These are phyloP conservation scores for Xylariaceae sp. DNA, from an alignment of 2,329 filamentous ascomycete species.

Conservation along the genomic window DNA sequence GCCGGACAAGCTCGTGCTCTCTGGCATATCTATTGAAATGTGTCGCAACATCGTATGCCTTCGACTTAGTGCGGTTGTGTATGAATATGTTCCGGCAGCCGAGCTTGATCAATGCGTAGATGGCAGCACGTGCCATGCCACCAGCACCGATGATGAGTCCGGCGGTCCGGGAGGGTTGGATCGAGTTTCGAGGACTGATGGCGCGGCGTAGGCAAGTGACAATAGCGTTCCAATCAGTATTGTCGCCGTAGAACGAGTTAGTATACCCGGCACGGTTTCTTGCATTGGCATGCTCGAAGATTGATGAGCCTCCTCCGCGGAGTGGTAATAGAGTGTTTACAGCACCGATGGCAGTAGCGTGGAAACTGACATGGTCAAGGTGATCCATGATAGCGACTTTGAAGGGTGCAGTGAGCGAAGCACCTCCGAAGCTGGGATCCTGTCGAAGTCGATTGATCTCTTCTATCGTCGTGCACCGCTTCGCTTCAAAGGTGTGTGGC, in stretches of 20 bases:
- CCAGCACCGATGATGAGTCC: slow-evolving; percentile 57
- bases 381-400: slow-evolving; percentile 63
- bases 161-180: slow-evolving; percentile 48
- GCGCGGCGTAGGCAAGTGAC: slow-evolving; percentile 57
- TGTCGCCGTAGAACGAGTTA: slow-evolving; percentile 62
- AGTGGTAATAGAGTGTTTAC: slow-evolving; percentile 67
- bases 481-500: slow-evolving; percentile 58
- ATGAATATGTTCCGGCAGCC: slow-evolving; percentile 70
- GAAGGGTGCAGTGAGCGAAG: slow-evolving; percentile 63
- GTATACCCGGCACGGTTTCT: slow-evolving; percentile 58
- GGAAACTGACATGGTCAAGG: slow-evolving; percentile 59
- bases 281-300: slow-evolving; percentile 52
- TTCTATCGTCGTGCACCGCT: slow-evolving; percentile 55
- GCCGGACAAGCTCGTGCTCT: slow-evolving; percentile 29
- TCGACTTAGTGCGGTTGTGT: slow-evolving; percentile 59
- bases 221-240: slow-evolving; percentile 65
- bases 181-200: slow-evolving; percentile 61
- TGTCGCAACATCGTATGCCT: slow-evolving; percentile 56
- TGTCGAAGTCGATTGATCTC: slow-evolving; percentile 55
- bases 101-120: slow-evolving; percentile 67
- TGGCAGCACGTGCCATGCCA: slow-evolving; percentile 68
- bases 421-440: slow-evolving; percentile 60
- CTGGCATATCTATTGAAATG: slow-evolving; percentile 58
- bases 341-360: slow-evolving; percentile 65
- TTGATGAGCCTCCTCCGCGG: slow-evolving; percentile 44